These are phyloP conservation scores for Pichia sporocuriosa DNA, from an alignment of 805 yeast genomes.

Conservation along the genomic window DNA sequence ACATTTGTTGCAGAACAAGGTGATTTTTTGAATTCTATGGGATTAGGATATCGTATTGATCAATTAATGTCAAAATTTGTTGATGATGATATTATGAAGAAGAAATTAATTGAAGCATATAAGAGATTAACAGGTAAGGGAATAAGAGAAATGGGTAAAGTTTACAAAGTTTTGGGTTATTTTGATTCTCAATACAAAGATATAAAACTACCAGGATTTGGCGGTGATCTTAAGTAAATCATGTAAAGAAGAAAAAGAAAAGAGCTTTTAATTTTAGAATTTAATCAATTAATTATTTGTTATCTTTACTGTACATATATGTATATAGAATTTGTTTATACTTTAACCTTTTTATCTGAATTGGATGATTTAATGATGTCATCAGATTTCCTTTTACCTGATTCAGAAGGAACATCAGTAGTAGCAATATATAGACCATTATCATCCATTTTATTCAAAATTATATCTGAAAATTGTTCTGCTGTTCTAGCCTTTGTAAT, in stretches of 20 bases:
- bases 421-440: constrained; percentile 26
- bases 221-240: not conserved
- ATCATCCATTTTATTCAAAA: constrained; percentile 30
- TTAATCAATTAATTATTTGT: not conserved
- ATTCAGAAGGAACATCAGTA: too few relatives aligned
- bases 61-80: constrained; percentile 39
- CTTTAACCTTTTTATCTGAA: too few relatives aligned
- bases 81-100: constrained; percentile 38
- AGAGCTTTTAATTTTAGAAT: not conserved
- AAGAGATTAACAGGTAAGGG: constrained; percentile 56
- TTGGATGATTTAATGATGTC: too few relatives aligned
- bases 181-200: constrained; percentile 34
- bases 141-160: constrained; percentile 63
- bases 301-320: not conserved
- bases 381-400: too few relatives aligned
- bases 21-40: constrained; percentile 70
- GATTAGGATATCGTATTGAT: constrained; percentile 63
- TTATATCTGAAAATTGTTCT: constrained; percentile 39
- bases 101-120: constrained; percentile 51
- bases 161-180: constrained; percentile 65
- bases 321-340: too few relatives aligned
- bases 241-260: not conserved
- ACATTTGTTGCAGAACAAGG: constrained; percentile 49
- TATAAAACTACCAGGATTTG: constrained; percentile 49
- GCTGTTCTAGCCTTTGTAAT: constrained; percentile 51